Evolutionary conservation across 306 rosid genomes (phyloP), one percentile per base, ranked within the genome.

Genomic region (Fragaria nilgerrensis): DNA sequence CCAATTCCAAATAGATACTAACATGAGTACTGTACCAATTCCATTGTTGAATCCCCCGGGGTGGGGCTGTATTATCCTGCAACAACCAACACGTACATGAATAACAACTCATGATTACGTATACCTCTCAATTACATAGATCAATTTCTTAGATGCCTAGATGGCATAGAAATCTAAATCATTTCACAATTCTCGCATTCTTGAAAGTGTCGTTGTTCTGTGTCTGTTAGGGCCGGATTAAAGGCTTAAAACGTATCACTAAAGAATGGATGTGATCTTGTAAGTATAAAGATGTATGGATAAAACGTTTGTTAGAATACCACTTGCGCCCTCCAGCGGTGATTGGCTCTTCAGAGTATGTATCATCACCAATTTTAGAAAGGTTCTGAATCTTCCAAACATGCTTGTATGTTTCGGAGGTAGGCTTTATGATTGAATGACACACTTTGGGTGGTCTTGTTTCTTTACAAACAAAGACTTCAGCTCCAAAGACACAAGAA

Each of bases 11-110:
- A 41, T 5, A 6, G 9, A 41, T 41, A 45, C 85, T 83, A 45
- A 84, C 16, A 72, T 82, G 80, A 76, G 68, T 80, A 36, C 82
- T 27, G 29, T 27, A 27, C 29, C 85, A 62, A 61, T 10, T 12
- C 79, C 86, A 29, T n/a, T 7, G 7, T 10, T 84, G 50, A 29
- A 73, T 5, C 58, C 58, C 58, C 17, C 17, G 17, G 58, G 58
- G 15, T 17, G 5, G n/a, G 17, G 22, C 58, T 3, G 2, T 17
- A 52, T 52, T 0, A 0, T 19, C 58, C 22, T 52, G 58, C 58
- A 52, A 52, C 5, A 41, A 37, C 41, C n/a, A 49, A 49, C 20
- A 14, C 29, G 37, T 4, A 36, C 22, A 52, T 52, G 58, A 52
- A 16, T 19, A 49, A 14, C 55, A 49, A 3, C 1, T 52, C 6